phyloP scores from a whole-genome alignment of 169 alveolate species.

The Plasmodium malariae region DNA sequence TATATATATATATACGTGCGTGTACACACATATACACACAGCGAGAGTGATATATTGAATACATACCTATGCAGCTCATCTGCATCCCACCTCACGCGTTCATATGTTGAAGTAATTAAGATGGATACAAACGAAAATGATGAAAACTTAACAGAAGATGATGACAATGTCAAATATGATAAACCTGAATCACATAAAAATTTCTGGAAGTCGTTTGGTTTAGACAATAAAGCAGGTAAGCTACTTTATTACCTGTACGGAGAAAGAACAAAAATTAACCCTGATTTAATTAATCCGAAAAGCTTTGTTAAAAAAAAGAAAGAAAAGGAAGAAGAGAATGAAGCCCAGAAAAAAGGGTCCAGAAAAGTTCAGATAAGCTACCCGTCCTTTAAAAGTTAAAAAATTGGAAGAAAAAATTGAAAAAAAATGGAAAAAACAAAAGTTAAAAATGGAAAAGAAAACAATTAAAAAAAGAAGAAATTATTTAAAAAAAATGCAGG shows the following conservation, averaged over 20 bases:
- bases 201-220: conserved; percentile 74
- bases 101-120: not conserved
- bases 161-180: conserved; percentile 38
- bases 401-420: too few species aligned
- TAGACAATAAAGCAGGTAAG: conserved; percentile 71
- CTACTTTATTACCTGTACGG: conserved; percentile 63
- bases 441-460: too few species aligned
- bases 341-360: not conserved
- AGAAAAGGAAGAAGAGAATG: conserved; percentile 2
- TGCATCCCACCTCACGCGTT: not conserved
- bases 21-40: not conserved
- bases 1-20: not conserved
- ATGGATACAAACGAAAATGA: not conserved
- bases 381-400: conserved; percentile 28
- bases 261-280: conserved; percentile 59
- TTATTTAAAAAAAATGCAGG: too few species aligned
- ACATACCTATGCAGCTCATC: not conserved
- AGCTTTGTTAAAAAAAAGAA: conserved; percentile 10
- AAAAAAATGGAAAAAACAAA: too few species aligned
- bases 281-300: conserved; percentile 12
- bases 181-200: conserved; percentile 70
- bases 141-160: not conserved
- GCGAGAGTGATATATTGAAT: not conserved
- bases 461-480: too few species aligned
- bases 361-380: conserved; percentile 35